Conservation (phyloP, 257 asterid species). For the Solanum pinnatisectum region DNA sequence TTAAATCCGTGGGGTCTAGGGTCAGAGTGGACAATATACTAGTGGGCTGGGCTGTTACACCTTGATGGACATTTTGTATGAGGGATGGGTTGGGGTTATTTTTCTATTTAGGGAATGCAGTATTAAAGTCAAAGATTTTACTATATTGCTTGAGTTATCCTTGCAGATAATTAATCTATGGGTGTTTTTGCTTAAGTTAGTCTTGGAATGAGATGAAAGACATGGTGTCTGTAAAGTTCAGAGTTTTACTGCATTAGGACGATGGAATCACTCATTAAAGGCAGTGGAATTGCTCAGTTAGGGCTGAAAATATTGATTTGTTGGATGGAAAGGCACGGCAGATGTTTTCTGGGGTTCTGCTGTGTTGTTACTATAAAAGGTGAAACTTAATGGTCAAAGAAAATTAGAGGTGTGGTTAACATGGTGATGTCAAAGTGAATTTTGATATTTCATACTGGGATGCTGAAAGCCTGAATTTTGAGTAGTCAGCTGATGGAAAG, state of each 20-base stretch:
- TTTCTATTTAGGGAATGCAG: not conserved
- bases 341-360: not conserved
- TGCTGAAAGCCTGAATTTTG: not conserved
- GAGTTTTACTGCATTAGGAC: not conserved
- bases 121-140: not conserved
- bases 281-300: not conserved
- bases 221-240: not conserved
- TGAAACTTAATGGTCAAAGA: not conserved
- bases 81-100: not conserved
- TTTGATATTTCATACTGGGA: not conserved
- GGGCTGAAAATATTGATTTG: not conserved
- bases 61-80: not conserved
- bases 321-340: not conserved
- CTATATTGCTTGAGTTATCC: not conserved
- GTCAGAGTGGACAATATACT: not conserved
- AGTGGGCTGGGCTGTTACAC: not conserved
- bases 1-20: not conserved
- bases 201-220: not conserved
- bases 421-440: not conserved
- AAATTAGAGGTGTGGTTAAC: not conserved
- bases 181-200: not conserved
- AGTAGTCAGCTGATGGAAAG: not conserved
- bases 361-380: not conserved
- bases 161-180: not conserved
- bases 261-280: not conserved